Evolutionary conservation across 2,329 filamentous ascomycete species (phyloP).

Genomic region (Dendrostoma leiphaemia): DNA sequence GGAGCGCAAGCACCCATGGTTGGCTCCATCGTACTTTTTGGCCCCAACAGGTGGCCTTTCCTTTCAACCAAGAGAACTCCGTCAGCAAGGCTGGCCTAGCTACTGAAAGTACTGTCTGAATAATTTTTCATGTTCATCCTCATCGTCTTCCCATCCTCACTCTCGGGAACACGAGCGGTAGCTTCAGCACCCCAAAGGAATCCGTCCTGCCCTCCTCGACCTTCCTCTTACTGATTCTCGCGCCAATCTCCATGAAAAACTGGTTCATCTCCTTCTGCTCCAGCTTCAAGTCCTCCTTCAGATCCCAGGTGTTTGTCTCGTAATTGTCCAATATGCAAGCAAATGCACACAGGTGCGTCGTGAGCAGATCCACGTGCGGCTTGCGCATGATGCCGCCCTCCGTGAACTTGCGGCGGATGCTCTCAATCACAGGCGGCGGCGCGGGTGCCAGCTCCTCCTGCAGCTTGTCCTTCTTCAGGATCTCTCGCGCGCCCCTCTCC

Average conservation of each 20-base stretch:
- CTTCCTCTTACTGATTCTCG: conserved; percentile 59
- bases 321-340: conserved; percentile 72
- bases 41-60: too few species aligned
- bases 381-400: conserved; percentile 64
- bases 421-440: conserved; percentile 62
- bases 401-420: conserved; percentile 68
- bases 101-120: not conserved
- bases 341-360: conserved; percentile 71
- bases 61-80: too few species aligned
- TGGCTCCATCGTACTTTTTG: too few species aligned
- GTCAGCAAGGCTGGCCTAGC: too few species aligned
- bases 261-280: conserved; percentile 68
- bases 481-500: conserved; percentile 43
- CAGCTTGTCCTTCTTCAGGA: conserved; percentile 64
- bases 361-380: conserved; percentile 68
- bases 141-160: conserved; percentile 30
- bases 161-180: conserved; percentile 84
- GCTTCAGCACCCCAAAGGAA: conserved; percentile 65
- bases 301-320: conserved; percentile 66
- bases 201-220: conserved; percentile 55
- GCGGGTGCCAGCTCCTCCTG: conserved; percentile 54
- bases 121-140: conserved; percentile 18
- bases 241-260: conserved; percentile 77
- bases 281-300: conserved; percentile 70
- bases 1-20: too few species aligned